A percentile compares a stretch with the other conserved stretches of the same genome.
phyloP scores from a whole-genome alignment of 495 filamentous ascomycete species.

The Lasiosphaeria ovina region DNA sequence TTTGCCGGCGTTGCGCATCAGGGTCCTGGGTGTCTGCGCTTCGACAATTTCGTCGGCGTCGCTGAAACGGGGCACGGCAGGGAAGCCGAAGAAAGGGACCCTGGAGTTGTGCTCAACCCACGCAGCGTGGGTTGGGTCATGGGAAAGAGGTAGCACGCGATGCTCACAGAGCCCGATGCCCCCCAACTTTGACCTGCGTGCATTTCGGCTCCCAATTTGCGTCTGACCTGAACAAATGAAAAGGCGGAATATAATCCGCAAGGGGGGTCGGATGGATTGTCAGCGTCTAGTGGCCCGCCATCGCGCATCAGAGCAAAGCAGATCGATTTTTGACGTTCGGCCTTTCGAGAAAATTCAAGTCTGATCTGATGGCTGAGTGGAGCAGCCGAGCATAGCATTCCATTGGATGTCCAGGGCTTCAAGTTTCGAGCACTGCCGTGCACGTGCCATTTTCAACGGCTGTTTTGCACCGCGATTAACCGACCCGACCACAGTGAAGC shows the following conservation, averaged over 20 bases:
- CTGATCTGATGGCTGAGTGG: too few relatives aligned
- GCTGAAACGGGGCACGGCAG: neutral
- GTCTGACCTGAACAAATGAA: neutral
- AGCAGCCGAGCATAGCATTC: too few relatives aligned
- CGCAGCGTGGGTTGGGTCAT: constrained; percentile 6
- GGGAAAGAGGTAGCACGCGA: constrained; percentile 2
- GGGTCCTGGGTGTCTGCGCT: neutral
- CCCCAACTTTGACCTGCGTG: neutral
- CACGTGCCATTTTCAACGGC: neutral
- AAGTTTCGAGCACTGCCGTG: neutral
- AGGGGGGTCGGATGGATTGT: too few relatives aligned
- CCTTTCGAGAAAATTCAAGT: too few relatives aligned
- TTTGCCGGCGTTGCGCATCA: neutral
- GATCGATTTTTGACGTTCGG: too few relatives aligned
- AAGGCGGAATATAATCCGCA: neutral
- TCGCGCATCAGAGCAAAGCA: too few relatives aligned
- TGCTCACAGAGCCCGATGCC: neutral
- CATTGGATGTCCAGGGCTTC: too few relatives aligned
- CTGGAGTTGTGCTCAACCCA: neutral
- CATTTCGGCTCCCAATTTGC: neutral
- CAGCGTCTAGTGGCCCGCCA: too few relatives aligned
- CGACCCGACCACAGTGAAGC: neutral
- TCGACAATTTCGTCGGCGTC: neutral
- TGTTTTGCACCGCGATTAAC: neutral
- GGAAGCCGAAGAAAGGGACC: neutral